Evolutionary conservation across 2,329 filamentous ascomycete species (phyloP).

Genomic region (Aspergillus japonicus): DNA sequence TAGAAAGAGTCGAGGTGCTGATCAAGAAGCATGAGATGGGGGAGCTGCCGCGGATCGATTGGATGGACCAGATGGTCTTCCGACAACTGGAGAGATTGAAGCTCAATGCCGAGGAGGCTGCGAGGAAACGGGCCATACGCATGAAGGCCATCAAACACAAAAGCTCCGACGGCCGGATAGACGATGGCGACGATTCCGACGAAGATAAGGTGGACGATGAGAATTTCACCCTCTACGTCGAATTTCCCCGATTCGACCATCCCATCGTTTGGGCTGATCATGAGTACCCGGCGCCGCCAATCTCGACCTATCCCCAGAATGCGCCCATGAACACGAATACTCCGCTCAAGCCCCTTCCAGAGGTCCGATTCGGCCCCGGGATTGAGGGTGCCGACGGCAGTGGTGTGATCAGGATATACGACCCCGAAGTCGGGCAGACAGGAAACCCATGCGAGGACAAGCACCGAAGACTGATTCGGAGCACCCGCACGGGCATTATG

Average conservation of each 20-base stretch:
- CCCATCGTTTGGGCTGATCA: slow-evolving; percentile 93
- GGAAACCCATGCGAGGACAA: slow-evolving; percentile 96
- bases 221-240: slow-evolving; percentile 81
- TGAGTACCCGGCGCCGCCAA: slow-evolving; percentile 81
- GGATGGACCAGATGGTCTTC: slow-evolving; percentile 94
- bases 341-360: slow-evolving; percentile 74
- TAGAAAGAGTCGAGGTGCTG: slow-evolving; percentile 82
- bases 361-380: slow-evolving; percentile 86
- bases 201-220: slow-evolving; percentile 53
- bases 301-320: slow-evolving; percentile 70
- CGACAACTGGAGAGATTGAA: slow-evolving; percentile 80
- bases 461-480: slow-evolving; percentile 85
- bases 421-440: slow-evolving; percentile 82
- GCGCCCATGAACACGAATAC: slow-evolving; percentile 66
- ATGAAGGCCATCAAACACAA: slow-evolving; percentile 36
- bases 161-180: slow-evolving; percentile 32
- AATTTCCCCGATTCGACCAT: slow-evolving; percentile 92
- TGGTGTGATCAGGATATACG: slow-evolving; percentile 77
- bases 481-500: slow-evolving; percentile 86
- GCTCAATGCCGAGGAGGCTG: slow-evolving; percentile 62
- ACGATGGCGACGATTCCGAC: slow-evolving; percentile 41
- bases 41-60: slow-evolving; percentile 87
- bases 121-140: slow-evolving; percentile 54
- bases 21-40: slow-evolving; percentile 99
- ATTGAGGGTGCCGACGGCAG: slow-evolving; percentile 67